These are phyloP conservation scores for Tinospora cordifolia DNA, from an alignment of 164 flowering plant genomes.

Conservation along the genomic window DNA sequence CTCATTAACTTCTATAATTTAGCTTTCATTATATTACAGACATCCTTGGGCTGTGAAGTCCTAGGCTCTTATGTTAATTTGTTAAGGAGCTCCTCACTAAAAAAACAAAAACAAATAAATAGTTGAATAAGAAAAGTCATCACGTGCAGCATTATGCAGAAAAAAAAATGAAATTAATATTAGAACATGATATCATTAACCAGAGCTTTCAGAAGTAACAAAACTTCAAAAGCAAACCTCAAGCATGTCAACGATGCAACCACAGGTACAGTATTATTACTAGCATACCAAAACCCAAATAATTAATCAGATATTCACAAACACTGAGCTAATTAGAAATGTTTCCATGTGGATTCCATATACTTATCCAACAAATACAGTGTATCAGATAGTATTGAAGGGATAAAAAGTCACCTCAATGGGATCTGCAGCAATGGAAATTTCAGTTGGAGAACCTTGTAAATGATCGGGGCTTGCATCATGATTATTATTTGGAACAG, in stretches of 20 bases:
- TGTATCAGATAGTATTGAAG: background rate
- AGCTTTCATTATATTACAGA: background rate
- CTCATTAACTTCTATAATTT: no score
- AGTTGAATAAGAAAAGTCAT: background rate
- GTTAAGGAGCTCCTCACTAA: background rate
- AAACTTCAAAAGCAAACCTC: background rate
- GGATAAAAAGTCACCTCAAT: conserved; percentile 47
- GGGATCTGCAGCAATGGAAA: conserved; percentile 57
- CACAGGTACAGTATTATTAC: background rate
- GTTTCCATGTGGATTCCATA: background rate
- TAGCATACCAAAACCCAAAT: background rate
- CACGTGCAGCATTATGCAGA: background rate
- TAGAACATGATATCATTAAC: background rate
- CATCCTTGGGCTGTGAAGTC: background rate
- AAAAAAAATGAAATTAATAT: background rate
- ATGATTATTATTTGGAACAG: conserved; percentile 22
- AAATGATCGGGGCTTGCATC: conserved; percentile 23
- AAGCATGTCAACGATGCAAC: background rate
- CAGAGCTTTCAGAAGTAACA: background rate
- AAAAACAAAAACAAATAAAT: background rate
- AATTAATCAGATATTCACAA: background rate
- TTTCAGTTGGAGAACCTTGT: conserved; percentile 24
- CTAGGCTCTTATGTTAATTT: background rate
- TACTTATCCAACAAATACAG: background rate
- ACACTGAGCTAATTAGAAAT: background rate